Evolutionary conservation across 768 basidiomycete species (phyloP), one percentile per base, ranked within the genome.

Genomic region (Chalciporus chontae): DNA sequence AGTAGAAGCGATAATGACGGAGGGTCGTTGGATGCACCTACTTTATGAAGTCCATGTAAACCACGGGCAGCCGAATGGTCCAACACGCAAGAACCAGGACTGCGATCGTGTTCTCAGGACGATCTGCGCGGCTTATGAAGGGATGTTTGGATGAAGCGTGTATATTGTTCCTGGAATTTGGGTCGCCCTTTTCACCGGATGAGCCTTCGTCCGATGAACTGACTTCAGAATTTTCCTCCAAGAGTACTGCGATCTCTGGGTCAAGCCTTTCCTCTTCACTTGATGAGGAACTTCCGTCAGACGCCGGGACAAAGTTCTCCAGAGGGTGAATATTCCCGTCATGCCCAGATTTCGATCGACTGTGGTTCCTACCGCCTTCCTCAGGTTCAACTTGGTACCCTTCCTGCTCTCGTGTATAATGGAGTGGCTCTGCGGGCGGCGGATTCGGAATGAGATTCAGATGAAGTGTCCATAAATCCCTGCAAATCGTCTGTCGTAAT

Each of bases 401-500:
- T 43, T 60, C 56, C 40, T 69, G 73, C 29, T 73, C 75, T 48
- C 75, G 74, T n/a, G 69, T 56, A 56, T 77, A 68, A 36, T 75
- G 60, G 52, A 78, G 73, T 9, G 85, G 81, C 57, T 88, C 88
- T 13, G 81, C 69, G 9, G 79, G 75, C 0, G 80, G 81, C 9
- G 82, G 81, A 36, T 73, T 69, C 7, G 80, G 78, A 14, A 89
- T 69, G 15, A 85, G 69, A 39, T 72, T 72, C n/a, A 93, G 71
- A 66, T 90, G 77, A 4, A 90, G 69, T 1, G 81, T 77, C 91
- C 90, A 93, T n/a, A 89, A 50, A 59, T 93, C 90, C 57, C 83
- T 77, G 62, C 88, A 92, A 24, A 90, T 68, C 19, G 77, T 68
- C 90, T 93, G 47, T 13, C 17, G 40, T 43, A 21, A 37, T 57